Base-by-base conservation (phyloP, 176 grass and related monocot species). In the Poa annua region DNA sequence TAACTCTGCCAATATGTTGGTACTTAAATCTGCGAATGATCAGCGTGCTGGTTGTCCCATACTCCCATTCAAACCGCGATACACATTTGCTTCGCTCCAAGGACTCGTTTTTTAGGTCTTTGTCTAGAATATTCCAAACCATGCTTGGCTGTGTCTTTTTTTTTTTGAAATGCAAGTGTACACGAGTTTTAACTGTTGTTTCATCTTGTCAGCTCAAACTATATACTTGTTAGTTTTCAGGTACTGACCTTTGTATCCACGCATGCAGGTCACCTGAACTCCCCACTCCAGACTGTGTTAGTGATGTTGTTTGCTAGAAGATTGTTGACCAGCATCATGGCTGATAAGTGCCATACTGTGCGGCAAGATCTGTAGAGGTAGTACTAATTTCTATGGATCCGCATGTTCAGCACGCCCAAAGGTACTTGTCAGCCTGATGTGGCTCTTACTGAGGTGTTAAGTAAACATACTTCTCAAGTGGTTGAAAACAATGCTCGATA, bases 61-160 rank as follows among this genome's bases (percentile, higher is more conserved):
- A 24, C 21, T 72, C 69, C 69, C 69, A 48, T 26, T 44, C 21
- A 72, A 35, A 72, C 26, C 22, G 42, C 0, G 13, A 29, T 72
- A 15, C 42, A 26, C 42, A 15, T 72, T 72, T 62, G 59, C 59
- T 62, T 14, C 24, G 24, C 11, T 1, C 59, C 59, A 62, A 62
- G 59, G 59, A 62, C 42, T 72, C 69, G 21, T 71, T 72, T 72
- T 72, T 72, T 22, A 72, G 22, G 42, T 71, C 68, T 22, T 24
- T 47, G 68, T 71, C 68, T 21, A 47, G 41, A 71, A 47, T 47
- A 71, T 71, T 71, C 39, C 41, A 7, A 25, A 25, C 41, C 68
- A 71, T 14, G 4, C 42, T 26, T 45, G 38, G 11, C 42, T 26
- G 11, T 71, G 5, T 4, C 69, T 39, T 6, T 71, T 41, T 6